Percentiles rank a stretch among this genome's conserved stretches.
phyloP scores from a whole-genome alignment of 2,329 filamentous ascomycete genomes.

The Aspergillus nomiae region DNA sequence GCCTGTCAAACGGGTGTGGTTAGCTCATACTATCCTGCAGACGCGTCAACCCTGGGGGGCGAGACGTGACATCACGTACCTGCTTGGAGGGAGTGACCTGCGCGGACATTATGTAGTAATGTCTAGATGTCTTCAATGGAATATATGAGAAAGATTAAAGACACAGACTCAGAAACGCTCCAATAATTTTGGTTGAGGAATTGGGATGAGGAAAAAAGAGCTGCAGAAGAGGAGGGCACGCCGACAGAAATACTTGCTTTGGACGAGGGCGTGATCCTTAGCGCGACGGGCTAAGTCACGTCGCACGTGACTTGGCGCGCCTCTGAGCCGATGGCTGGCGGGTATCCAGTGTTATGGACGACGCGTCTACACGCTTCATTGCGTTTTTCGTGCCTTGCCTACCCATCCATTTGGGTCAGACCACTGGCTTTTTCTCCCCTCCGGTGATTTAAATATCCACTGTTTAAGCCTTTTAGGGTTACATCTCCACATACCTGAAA shows the following conservation, averaged over 20 bases:
- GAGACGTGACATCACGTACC: constrained; percentile 55
- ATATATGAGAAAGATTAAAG: constrained; percentile 18
- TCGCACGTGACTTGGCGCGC: constrained; percentile 41
- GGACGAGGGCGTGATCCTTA: constrained; percentile 35
- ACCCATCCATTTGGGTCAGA: constrained; percentile 16
- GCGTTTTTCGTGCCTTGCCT: constrained; percentile 7
- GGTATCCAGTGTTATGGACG: constrained; percentile 9
- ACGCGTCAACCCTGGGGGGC: constrained; percentile 35
- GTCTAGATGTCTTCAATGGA: constrained; percentile 31
- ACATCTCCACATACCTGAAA: constrained; percentile 8
- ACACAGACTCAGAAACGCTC: constrained; percentile 25
- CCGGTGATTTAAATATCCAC: constrained; percentile 20
- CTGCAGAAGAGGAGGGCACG: constrained; percentile 22
- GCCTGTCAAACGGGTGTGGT: constrained; percentile 60
- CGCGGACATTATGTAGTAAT: constrained; percentile 64
- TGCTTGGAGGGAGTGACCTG: constrained; percentile 75
- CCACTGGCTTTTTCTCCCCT: constrained; percentile 16
- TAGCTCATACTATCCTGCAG: constrained; percentile 34
- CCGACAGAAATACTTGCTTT: constrained; percentile 37
- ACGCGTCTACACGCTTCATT: constrained; percentile 7
- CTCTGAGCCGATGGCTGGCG: constrained; percentile 20
- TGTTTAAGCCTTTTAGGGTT: neutral
- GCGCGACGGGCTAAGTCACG: constrained; percentile 43
- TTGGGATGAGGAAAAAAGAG: constrained; percentile 31
- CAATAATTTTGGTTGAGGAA: constrained; percentile 16